Conservation (phyloP, 148 eudicot species). For the Persicaria tinctoria region DNA sequence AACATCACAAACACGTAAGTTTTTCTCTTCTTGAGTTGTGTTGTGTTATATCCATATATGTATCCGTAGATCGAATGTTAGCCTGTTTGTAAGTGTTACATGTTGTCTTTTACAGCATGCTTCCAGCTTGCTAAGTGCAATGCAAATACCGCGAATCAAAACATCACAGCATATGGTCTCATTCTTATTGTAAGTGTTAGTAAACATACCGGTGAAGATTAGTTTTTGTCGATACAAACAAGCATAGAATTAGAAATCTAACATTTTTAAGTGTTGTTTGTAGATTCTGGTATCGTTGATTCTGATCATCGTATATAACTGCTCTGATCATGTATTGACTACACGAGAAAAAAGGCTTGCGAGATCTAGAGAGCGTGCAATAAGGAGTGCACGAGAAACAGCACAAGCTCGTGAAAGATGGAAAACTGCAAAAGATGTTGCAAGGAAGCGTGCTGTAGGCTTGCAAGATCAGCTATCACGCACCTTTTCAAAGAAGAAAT, state of each 20-base stretch:
- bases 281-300: slow-evolving; percentile 56
- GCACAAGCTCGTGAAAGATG: slow-evolving; percentile 84
- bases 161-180: slow-evolving; percentile 69
- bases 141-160: slow-evolving; percentile 56
- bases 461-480: slow-evolving; percentile 60
- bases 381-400: slow-evolving; percentile 74
- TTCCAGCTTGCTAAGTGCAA: slow-evolving; percentile 67
- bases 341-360: slow-evolving; percentile 63
- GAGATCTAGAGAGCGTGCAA: slow-evolving; percentile 72
- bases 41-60: neutral
- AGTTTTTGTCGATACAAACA: neutral
- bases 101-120: slow-evolving; percentile 49
- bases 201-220: neutral
- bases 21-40: neutral
- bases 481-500: slow-evolving; percentile 54
- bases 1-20: slow-evolving; percentile 50
- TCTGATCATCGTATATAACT: slow-evolving; percentile 63
- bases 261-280: slow-evolving; percentile 13
- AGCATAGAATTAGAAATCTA: neutral
- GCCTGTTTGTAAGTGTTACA: neutral
- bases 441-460: slow-evolving; percentile 44
- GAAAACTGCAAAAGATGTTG: slow-evolving; percentile 59
- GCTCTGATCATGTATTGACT: slow-evolving; percentile 80
- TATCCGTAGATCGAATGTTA: too few relatives aligned
- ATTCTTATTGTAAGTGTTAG: slow-evolving; percentile 62